phyloP scores from a whole-genome alignment of 2,329 filamentous ascomycete genomes.

The Zalaria sp. region DNA sequence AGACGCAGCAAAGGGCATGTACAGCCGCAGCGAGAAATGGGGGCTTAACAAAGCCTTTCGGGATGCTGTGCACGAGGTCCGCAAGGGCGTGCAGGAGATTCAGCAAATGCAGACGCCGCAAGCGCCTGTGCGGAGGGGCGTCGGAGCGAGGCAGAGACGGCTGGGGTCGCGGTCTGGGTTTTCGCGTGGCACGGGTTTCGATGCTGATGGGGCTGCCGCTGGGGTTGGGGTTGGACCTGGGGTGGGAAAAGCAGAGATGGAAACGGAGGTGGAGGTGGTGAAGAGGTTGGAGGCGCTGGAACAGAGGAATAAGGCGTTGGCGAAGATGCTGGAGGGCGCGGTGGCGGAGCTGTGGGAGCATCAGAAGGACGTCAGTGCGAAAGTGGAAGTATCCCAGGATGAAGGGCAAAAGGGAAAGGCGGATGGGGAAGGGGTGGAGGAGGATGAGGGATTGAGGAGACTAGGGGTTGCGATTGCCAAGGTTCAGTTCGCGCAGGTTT shows the following conservation, averaged over 20 bases:
- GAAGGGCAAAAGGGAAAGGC: slow-evolving; percentile 26
- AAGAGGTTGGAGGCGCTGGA: slow-evolving; percentile 39
- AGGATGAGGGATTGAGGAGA: slow-evolving; percentile 22
- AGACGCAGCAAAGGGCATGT: slow-evolving; percentile 60
- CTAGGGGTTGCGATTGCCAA: slow-evolving; percentile 35
- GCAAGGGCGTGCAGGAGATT: slow-evolving; percentile 57
- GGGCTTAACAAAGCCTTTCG: slow-evolving; percentile 69
- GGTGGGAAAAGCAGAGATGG: slow-evolving; percentile 11
- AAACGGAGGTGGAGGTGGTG: slow-evolving; percentile 1
- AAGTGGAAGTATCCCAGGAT: slow-evolving; percentile 17
- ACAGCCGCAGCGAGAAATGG: slow-evolving; percentile 60
- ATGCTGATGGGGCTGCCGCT: no score
- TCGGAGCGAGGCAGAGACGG: not conserved
- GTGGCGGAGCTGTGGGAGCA: slow-evolving; percentile 48
- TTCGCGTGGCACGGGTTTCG: slow-evolving; percentile 14
- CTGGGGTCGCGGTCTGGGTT: not conserved
- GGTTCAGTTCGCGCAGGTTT: slow-evolving; percentile 37
- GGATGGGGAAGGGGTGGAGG: slow-evolving; percentile 20
- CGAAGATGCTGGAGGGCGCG: slow-evolving; percentile 53
- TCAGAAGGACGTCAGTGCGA: slow-evolving; percentile 32
- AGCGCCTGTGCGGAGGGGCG: not conserved
- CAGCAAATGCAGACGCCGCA: slow-evolving; percentile 31
- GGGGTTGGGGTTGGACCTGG: slow-evolving; percentile 15
- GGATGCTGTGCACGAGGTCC: slow-evolving; percentile 68
- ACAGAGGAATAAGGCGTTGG: slow-evolving; percentile 50